These are phyloP conservation scores for Claviceps paspali DNA, from an alignment of 2,329 filamentous ascomycete genomes.

Conservation along the genomic window DNA sequence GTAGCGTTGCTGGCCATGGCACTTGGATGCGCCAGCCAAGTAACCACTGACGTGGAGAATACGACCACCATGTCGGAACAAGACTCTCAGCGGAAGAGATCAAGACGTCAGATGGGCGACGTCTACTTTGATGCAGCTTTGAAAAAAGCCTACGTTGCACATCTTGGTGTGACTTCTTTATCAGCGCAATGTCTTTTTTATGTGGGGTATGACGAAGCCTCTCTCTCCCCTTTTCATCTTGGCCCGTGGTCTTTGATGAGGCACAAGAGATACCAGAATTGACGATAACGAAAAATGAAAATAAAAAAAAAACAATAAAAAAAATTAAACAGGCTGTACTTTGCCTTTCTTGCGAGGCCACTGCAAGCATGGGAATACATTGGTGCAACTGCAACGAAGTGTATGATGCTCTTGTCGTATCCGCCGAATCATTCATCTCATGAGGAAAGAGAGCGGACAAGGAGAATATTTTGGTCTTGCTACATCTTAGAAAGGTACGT, in stretches of 20 bases:
- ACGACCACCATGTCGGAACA: slow-evolving; percentile 9
- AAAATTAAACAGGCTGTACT: slow-evolving; percentile 24
- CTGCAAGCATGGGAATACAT: slow-evolving; percentile 38
- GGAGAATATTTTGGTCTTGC: slow-evolving; percentile 38
- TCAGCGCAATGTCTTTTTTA: slow-evolving; percentile 36
- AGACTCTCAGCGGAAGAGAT: slow-evolving; percentile 16
- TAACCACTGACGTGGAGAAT: slow-evolving; percentile 16
- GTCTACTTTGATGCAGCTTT: slow-evolving; percentile 31
- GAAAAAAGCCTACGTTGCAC: slow-evolving; percentile 29
- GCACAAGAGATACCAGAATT: background rate
- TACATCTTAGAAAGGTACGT: slow-evolving; percentile 35
- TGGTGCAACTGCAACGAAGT: slow-evolving; percentile 32
- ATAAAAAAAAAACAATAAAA: background rate
- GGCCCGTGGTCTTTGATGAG: background rate
- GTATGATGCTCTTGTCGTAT: slow-evolving; percentile 32
- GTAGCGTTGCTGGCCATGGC: slow-evolving; percentile 31
- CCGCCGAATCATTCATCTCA: slow-evolving; percentile 16
- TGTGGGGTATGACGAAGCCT: slow-evolving; percentile 23
- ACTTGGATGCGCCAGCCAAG: slow-evolving; percentile 29
- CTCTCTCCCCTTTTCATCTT: background rate
- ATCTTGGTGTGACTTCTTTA: slow-evolving; percentile 29
- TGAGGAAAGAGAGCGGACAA: slow-evolving; percentile 31
- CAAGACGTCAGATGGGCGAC: slow-evolving; percentile 21
- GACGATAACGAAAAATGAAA: background rate
- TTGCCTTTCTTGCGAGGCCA: slow-evolving; percentile 32